phyloP scores from a whole-genome alignment of 2,329 filamentous ascomycete species.

The Thielaviopsis euricoi region DNA sequence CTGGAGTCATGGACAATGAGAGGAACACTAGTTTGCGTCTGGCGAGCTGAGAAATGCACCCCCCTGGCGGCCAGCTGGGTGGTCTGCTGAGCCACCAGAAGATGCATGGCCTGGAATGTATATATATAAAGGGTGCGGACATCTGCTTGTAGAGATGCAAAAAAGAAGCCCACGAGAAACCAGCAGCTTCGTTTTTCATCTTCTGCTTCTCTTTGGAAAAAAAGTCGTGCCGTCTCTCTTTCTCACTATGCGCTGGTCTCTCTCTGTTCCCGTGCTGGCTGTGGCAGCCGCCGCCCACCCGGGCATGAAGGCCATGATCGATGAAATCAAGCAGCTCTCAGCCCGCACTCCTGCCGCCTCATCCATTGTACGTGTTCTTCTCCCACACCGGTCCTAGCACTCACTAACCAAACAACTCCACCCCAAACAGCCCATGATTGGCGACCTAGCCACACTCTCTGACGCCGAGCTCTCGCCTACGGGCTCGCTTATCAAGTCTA shows the following conservation, averaged over 20 bases:
- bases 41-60: no score
- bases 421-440: conserved; percentile 18
- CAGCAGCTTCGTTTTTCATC: background rate
- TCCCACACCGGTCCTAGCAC: background rate
- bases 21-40: no score
- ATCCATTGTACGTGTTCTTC: background rate
- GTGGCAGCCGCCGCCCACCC: background rate
- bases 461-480: conserved; percentile 19
- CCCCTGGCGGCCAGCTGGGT: no score
- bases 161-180: no score
- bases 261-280: background rate
- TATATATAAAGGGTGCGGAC: no score
- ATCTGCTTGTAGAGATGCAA: no score
- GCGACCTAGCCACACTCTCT: conserved; percentile 21
- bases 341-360: background rate
- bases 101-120: no score
- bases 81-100: no score
- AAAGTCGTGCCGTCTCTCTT: background rate
- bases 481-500: conserved; percentile 22
- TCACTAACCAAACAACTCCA: background rate
- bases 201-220: background rate
- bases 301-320: background rate
- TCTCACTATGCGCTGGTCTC: background rate
- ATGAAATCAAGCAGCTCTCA: background rate
- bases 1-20: no score